Evolutionary conservation across 805 yeast species (phyloP).

Genomic region (Cyberlindnera japonica): DNA sequence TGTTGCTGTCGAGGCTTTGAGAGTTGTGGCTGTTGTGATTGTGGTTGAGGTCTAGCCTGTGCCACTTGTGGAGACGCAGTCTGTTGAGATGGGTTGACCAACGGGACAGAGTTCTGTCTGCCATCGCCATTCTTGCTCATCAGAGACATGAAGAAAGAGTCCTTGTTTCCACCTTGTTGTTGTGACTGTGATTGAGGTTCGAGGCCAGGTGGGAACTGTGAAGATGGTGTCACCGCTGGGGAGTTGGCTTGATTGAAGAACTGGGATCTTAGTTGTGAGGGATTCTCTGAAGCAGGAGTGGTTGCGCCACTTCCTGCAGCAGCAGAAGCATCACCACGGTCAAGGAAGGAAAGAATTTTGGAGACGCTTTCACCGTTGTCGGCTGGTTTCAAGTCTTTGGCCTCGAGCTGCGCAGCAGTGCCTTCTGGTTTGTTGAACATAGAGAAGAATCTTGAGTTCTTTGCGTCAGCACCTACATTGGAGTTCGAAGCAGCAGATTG

Average conservation of each 20-base stretch:
- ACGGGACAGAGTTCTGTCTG: slow-evolving; percentile 6
- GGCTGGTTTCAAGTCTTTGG: background rate
- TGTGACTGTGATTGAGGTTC: slow-evolving; percentile 8
- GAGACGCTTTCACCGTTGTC: slow-evolving; percentile 22
- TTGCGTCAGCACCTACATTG: slow-evolving; percentile 17
- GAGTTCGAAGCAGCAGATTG: slow-evolving; percentile 8
- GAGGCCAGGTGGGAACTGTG: slow-evolving; percentile 24
- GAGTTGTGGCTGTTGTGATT: slow-evolving; percentile 2
- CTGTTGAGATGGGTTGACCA: slow-evolving; percentile 5
- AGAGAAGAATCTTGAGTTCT: slow-evolving; percentile 28
- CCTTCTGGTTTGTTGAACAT: slow-evolving; percentile 24
- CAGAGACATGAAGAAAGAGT: slow-evolving; percentile 27
- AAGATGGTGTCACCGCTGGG: slow-evolving; percentile 7
- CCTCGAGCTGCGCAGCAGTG: slow-evolving; percentile 6
- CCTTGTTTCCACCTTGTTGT: slow-evolving; percentile 18
- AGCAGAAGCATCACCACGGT: slow-evolving; percentile 15
- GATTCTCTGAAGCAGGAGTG: background rate
- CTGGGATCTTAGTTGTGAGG: slow-evolving; percentile 13
- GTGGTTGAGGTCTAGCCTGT: background rate
- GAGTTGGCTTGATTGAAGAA: slow-evolving; percentile 14
- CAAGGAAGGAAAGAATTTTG: slow-evolving; percentile 26
- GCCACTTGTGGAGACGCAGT: slow-evolving; percentile 5
- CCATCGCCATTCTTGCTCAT: slow-evolving; percentile 18
- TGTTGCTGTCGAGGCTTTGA: too few relatives aligned
- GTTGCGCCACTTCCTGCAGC: slow-evolving; percentile 9